Base-by-base conservation (phyloP, 176 grass and related monocot species). In the Carex cristatella region DNA sequence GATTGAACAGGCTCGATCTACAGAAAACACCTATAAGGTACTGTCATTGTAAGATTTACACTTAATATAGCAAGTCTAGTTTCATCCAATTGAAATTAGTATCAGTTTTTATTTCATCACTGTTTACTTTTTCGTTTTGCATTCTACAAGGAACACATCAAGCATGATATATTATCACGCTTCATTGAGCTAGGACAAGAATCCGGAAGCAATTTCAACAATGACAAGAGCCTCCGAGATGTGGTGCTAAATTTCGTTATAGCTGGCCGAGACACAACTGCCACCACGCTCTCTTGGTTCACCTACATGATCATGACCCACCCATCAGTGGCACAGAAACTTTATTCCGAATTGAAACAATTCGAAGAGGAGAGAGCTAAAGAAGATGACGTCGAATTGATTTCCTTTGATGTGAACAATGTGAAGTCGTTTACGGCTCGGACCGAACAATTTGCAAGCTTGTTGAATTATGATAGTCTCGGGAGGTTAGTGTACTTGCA, bases 231-330 rank as follows among this genome's bases (percentile, higher is more conserved):
- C 87, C 92, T 97, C 31, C 80, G 94, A 54, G 94, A 97, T 80
- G 89, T 97, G 69, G 94, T 97, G 23, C 92, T 97, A 79, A 97
- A 97, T 86, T 97, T 97, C 44, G 90, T 97, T 66, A 97, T 97
- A 74, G 94, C 94, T 10, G 94, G 94, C 33, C 82, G 92, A 7
- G 94, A 97, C 86, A 97, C 94, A 8, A 97, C 94, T 68, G 94
- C 94, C 27, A 94, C 94, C 27, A 97, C 94, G 23, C 87, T 97
- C 14, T 97, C 94, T 30, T 97, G 94, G 94, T 97, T 97, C 87
- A 90, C 90, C 49, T 92, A 94, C 90, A 97, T 94, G 94, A 83
- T 89, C 64, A 89, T 90, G 88, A 91, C 86, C 16, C 87, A 97
- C 78, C 90, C 92, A 2, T 60, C 15, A 58, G 87, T 97, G 30